Evolutionary conservation across 148 eudicot genomes (phyloP).

Genomic region (Persicaria maculosa): DNA sequence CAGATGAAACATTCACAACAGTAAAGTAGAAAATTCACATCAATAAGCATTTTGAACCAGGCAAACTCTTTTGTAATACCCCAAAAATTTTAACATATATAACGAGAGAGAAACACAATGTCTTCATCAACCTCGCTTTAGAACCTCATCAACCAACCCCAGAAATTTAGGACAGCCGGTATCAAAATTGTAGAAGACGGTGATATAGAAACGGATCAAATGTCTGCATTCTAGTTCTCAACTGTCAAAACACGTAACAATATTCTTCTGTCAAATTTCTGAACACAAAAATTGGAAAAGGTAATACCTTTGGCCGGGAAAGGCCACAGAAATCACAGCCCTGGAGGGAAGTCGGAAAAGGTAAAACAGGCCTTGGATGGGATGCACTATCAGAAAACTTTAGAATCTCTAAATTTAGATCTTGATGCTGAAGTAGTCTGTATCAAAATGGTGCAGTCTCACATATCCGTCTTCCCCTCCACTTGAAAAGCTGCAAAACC

Average conservation of each 20-base stretch:
- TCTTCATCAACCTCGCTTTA: no score
- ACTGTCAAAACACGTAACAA: neutral
- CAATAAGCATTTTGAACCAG: neutral
- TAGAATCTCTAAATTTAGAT: constrained; percentile 20
- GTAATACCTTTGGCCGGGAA: neutral
- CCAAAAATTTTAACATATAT: no score
- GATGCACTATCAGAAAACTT: neutral
- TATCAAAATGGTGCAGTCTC: constrained; percentile 82
- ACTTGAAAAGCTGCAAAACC: constrained; percentile 57
- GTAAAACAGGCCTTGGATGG: neutral
- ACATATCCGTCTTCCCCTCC: constrained; percentile 98
- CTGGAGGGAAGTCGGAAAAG: neutral
- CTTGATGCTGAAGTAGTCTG: constrained; percentile 66
- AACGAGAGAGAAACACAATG: no score
- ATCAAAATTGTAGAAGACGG: neutral
- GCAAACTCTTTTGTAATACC: no score
- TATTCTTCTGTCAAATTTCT: neutral
- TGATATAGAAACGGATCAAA: neutral
- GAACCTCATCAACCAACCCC: no score
- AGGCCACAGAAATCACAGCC: neutral
- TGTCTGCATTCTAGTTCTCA: neutral
- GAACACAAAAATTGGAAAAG: neutral
- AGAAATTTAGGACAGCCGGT: no score
- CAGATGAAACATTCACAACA: neutral
- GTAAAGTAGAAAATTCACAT: neutral